Evolutionary conservation across 805 yeast species (phyloP).

Genomic region (Wickerhamomyces ciferrii): DNA sequence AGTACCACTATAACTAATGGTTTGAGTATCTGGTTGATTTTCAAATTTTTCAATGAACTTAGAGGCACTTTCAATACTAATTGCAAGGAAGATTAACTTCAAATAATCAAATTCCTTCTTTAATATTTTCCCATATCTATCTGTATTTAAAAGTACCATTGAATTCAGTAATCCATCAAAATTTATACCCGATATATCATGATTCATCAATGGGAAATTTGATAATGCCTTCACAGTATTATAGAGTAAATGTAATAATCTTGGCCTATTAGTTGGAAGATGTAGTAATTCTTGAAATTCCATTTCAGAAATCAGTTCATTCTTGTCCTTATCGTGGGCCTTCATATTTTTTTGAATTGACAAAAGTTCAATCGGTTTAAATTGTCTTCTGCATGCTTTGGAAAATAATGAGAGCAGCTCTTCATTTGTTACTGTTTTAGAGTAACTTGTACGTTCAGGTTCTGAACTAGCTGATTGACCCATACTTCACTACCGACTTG

Average conservation of each 20-base stretch:
- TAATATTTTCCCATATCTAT: conserved; percentile 33
- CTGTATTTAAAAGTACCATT: conserved; percentile 36
- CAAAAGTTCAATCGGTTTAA: conserved; percentile 29
- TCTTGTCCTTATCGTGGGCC: conserved; percentile 14
- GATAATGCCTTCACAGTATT: conserved; percentile 38
- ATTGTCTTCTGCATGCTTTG: conserved; percentile 25
- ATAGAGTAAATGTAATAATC: conserved; percentile 31
- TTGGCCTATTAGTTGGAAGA: conserved; percentile 27
- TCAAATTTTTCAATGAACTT: conserved; percentile 8
- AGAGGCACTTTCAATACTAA: conserved; percentile 23
- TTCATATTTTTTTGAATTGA: conserved; percentile 21
- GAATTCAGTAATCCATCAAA: conserved; percentile 38
- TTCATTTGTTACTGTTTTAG: conserved; percentile 10
- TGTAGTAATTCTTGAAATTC: conserved; percentile 28
- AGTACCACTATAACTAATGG: conserved; percentile 7
- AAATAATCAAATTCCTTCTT: conserved; percentile 31
- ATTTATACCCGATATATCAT: conserved; percentile 26
- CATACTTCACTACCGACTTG: conserved; percentile 8
- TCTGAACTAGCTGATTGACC: conserved; percentile 18
- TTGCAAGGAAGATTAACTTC: conserved; percentile 43
- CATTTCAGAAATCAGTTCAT: conserved; percentile 19
- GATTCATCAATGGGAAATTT: conserved; percentile 43
- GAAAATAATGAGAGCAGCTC: conserved; percentile 24
- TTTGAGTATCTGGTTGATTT: conserved; percentile 10
- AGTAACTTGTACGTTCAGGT: background rate